Evolutionary conservation across 2,329 filamentous ascomycete genomes (phyloP).

Genomic region (Lachnellula suecica): DNA sequence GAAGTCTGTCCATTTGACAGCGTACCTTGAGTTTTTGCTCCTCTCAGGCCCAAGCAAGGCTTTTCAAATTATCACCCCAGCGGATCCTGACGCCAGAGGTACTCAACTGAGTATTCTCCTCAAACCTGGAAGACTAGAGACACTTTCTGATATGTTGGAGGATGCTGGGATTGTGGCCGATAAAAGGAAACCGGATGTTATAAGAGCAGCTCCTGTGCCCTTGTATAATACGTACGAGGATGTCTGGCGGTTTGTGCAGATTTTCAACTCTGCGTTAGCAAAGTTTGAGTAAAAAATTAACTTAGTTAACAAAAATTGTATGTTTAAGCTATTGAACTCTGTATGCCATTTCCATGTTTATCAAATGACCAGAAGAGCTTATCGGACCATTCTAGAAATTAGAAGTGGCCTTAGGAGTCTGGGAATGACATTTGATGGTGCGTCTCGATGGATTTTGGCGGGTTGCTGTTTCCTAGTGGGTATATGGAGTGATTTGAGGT

Average conservation of each 20-base stretch:
- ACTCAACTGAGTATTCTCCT: slow-evolving; percentile 73
- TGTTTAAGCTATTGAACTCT: too few relatives aligned
- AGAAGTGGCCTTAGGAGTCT: too few relatives aligned
- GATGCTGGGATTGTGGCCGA: slow-evolving; percentile 74
- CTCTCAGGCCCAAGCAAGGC: slow-evolving; percentile 34
- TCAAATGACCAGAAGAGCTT: too few relatives aligned
- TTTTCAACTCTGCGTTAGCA: slow-evolving; percentile 41
- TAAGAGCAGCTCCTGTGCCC: slow-evolving; percentile 79
- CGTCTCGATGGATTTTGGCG: too few relatives aligned
- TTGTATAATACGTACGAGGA: slow-evolving; percentile 82
- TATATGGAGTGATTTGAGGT: too few relatives aligned
- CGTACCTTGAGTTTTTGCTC: slow-evolving; percentile 72
- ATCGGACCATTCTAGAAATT: too few relatives aligned
- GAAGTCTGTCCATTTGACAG: slow-evolving; percentile 73
- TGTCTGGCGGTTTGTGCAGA: slow-evolving; percentile 57
- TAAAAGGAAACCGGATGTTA: slow-evolving; percentile 81
- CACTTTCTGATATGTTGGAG: slow-evolving; percentile 62
- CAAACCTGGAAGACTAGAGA: slow-evolving; percentile 67
- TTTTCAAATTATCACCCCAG: slow-evolving; percentile 44
- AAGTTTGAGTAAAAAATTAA: slow-evolving; percentile 9
- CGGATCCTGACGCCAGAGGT: slow-evolving; percentile 25
- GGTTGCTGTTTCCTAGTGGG: too few relatives aligned
- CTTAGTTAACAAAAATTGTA: too few relatives aligned
- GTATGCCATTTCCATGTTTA: too few relatives aligned
- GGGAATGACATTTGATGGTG: too few relatives aligned